Evolutionary conservation across 1,139 yeast species (phyloP), one percentile per base, ranked within the genome.

Genomic region (Pichia norvegensis): DNA sequence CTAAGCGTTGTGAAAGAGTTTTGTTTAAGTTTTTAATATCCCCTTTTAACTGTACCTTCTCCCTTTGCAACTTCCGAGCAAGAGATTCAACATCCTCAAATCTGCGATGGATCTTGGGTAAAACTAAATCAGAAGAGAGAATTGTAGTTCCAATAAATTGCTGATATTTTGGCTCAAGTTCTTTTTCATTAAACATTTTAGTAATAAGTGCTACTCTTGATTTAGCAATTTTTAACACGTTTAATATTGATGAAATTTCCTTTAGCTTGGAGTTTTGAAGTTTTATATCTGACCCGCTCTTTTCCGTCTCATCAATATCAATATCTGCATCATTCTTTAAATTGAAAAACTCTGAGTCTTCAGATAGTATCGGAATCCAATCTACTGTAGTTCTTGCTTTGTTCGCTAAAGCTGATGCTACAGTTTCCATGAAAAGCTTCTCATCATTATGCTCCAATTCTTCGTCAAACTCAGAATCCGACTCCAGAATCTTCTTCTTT

Each of bases 41-140:
- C 52, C 74, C 75, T 46, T 75, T 69, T 46, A 74, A 70, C 43
- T 67, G 60, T 55, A 77, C 78, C 52, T 78, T 81, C 55, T 88
- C 96, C 58, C 82, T 82, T 47, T 90, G 85, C 49, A 86, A 72
- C 58, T 80, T 84, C 58, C 94, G 81, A 1, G 97, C 97, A 55
- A 88, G 72, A n/a, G 83, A 80, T 62, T 92, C 97, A 43, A 90
- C 95, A 60, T 90, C 97, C 49, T 77, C 78, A 59, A 92, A 88
- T 50, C 98, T 71, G 58, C 83, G 81, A 31, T 81, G 72, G 2
- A 88, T 80, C 1, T 88, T 81, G 42, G 74, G 73, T 43, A 80
- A 72, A 57, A 83, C 79, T 47, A 82, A 68, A 35, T 70, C 74
- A 49, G 69, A 69, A 51, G 79, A 74, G 31, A 74, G 62, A 38